Conservation (phyloP, 2,329 filamentous ascomycete species). For the Rhinocladiella similis region DNA sequence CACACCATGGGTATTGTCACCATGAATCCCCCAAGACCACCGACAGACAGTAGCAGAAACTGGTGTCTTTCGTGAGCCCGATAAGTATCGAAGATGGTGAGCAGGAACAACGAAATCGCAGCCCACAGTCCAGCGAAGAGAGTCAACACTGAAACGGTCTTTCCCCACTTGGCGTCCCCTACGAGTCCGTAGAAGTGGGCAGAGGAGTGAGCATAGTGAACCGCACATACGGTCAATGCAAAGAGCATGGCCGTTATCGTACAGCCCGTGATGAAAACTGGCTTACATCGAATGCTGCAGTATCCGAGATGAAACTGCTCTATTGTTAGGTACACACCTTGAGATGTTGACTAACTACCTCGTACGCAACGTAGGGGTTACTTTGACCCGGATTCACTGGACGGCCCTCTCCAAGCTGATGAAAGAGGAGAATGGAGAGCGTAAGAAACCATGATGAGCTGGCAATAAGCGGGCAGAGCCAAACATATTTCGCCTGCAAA, state of each 20-base stretch:
- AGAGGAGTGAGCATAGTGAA: slow-evolving; percentile 3
- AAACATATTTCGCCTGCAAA: not conserved
- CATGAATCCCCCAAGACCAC: not conserved
- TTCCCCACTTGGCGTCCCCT: slow-evolving; percentile 1
- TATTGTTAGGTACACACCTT: not conserved
- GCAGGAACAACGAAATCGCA: not conserved
- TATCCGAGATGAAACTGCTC: not conserved
- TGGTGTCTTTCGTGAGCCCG: not conserved
- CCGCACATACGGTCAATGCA: not conserved
- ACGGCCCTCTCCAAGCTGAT: slow-evolving; percentile 7
- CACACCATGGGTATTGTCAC: slow-evolving; percentile 1
- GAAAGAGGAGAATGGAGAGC: slow-evolving; percentile 7
- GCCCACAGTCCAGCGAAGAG: not conserved
- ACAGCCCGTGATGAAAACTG: not conserved
- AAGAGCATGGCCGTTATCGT: not conserved
- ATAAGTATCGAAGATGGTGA: slow-evolving; percentile 6
- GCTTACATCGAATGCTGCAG: not conserved
- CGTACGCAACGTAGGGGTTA: slow-evolving; percentile 6
- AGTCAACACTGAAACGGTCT: not conserved
- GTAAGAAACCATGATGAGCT: slow-evolving; percentile 10
- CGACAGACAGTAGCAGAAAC: slow-evolving; percentile 4
- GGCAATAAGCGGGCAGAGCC: slow-evolving; percentile 7
- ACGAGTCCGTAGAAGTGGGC: not conserved
- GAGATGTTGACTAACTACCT: not conserved
- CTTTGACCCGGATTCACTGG: slow-evolving; percentile 5